A percentile compares a stretch with the other conserved stretches of the same genome.
Evolutionary conservation across 2,329 filamentous ascomycete species (phyloP).

Genomic region (Ophiostoma populinum): DNA sequence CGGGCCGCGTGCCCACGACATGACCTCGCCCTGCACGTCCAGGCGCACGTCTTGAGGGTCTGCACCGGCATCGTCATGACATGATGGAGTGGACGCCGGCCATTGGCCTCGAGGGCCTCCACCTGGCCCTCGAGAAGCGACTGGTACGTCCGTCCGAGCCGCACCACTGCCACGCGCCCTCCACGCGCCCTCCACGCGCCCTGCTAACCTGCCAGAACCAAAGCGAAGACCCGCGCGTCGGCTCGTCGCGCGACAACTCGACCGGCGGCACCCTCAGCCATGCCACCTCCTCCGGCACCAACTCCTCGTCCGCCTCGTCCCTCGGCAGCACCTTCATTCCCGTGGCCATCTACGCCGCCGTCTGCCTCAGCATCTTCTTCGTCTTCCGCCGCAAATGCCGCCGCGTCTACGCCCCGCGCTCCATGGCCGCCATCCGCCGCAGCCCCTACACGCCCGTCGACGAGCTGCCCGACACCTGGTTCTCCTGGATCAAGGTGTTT

Average conservation of each 20-base stretch:
- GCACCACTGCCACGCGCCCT: too few species aligned
- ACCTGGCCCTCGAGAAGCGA: slow-evolving; percentile 4
- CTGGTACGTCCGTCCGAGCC: background rate
- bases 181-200: too few species aligned
- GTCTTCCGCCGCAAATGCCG: slow-evolving; percentile 27
- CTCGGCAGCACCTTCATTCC: slow-evolving; percentile 36
- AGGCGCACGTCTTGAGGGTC: slow-evolving; percentile 3
- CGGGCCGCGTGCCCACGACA: background rate
- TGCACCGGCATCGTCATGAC: slow-evolving; percentile 4
- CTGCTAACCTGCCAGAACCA: slow-evolving; percentile 13
- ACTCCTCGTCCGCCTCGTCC: slow-evolving; percentile 23
- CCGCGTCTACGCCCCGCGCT: slow-evolving; percentile 38
- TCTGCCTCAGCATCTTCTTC: slow-evolving; percentile 36
- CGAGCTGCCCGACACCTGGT: slow-evolving; percentile 34
- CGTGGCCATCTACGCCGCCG: slow-evolving; percentile 27
- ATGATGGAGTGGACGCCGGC: slow-evolving; percentile 10
- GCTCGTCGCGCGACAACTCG: slow-evolving; percentile 24
- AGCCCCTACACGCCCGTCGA: slow-evolving; percentile 34
- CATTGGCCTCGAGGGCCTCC: too few species aligned
- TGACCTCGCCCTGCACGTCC: background rate
- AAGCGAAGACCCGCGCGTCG: slow-evolving; percentile 23
- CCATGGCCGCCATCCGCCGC: slow-evolving; percentile 29
- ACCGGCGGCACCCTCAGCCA: slow-evolving; percentile 22
- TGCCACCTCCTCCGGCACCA: slow-evolving; percentile 16
- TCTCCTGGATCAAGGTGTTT: slow-evolving; percentile 46